phyloP scores from a whole-genome alignment of 2,329 filamentous ascomycete genomes.

The Sclerotinia subarctica region DNA sequence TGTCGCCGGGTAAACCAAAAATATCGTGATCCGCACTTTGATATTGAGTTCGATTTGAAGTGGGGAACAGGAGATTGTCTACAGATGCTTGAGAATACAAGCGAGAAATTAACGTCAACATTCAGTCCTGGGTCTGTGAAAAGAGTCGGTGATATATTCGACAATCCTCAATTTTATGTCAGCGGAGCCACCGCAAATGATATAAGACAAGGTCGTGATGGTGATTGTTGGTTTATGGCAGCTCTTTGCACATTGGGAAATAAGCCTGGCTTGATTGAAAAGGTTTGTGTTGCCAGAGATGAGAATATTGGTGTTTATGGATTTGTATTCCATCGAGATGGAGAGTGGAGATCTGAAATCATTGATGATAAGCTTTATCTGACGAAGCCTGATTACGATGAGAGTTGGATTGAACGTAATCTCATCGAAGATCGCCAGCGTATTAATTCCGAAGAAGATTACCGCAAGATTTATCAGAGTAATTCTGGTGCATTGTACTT shows the following conservation, averaged over 20 bases:
- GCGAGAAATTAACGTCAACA: background rate
- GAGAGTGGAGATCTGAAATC: conserved; percentile 83
- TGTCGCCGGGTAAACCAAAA: conserved; percentile 79
- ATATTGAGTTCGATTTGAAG: conserved; percentile 76
- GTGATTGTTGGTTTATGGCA: conserved; percentile 85
- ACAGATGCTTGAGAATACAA: conserved; percentile 42
- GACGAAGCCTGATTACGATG: conserved; percentile 76
- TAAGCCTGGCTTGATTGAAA: conserved; percentile 46
- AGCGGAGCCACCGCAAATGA: conserved; percentile 70
- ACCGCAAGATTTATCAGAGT: conserved; percentile 41
- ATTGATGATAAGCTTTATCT: conserved; percentile 88
- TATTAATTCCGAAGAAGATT: conserved; percentile 57
- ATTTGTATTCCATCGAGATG: conserved; percentile 82
- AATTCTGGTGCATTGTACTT: conserved; percentile 77
- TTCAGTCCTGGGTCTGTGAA: conserved; percentile 45
- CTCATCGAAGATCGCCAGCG: conserved; percentile 71
- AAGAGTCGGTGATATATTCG: conserved; percentile 69
- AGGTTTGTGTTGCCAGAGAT: conserved; percentile 39
- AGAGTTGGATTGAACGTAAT: conserved; percentile 61
- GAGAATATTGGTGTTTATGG: conserved; percentile 76
- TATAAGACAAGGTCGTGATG: conserved; percentile 72
- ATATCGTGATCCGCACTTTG: conserved; percentile 83
- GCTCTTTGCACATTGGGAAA: conserved; percentile 69
- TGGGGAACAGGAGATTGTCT: conserved; percentile 50
- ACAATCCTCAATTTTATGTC: conserved; percentile 71